A percentile compares a stretch with the other conserved stretches of the same genome.
These are phyloP conservation scores for Amoebophrya sp. DNA, from an alignment of 169 alveolate genomes.

Conservation along the genomic window DNA sequence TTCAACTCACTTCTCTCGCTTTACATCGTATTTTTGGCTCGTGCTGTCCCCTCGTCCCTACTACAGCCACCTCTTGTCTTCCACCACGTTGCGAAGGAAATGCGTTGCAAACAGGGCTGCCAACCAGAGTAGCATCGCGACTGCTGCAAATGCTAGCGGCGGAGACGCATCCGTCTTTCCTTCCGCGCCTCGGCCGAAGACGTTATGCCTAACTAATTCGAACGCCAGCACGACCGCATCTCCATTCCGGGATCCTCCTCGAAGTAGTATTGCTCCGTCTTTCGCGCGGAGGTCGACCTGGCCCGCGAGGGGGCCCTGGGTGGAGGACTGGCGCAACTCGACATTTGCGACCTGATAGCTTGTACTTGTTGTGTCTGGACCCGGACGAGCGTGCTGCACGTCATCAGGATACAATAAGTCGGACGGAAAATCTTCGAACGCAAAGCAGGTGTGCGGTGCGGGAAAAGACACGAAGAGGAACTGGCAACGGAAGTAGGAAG, in stretches of 20 bases:
- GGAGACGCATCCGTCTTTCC: background rate
- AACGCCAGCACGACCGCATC: background rate
- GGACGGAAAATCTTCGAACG: background rate
- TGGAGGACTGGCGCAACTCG: background rate
- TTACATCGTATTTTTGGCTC: too few relatives aligned
- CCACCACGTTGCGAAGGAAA: too few relatives aligned
- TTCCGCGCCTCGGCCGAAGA: background rate
- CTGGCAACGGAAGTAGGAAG: background rate
- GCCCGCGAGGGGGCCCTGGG: background rate
- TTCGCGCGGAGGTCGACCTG: background rate
- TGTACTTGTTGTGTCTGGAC: background rate
- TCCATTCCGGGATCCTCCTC: background rate
- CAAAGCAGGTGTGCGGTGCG: background rate
- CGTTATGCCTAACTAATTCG: background rate
- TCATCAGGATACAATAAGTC: too few relatives aligned
- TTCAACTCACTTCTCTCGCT: too few relatives aligned
- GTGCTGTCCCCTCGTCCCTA: too few relatives aligned
- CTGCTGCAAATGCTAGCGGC: background rate
- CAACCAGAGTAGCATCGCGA: background rate
- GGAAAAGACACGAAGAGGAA: background rate
- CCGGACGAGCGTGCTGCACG: background rate
- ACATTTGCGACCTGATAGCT: background rate
- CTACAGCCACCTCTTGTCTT: too few relatives aligned
- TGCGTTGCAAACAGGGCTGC: background rate
- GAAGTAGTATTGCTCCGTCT: too few relatives aligned